Conservation (phyloP, 805 yeast genomes). For the Torulaspora franciscae region DNA sequence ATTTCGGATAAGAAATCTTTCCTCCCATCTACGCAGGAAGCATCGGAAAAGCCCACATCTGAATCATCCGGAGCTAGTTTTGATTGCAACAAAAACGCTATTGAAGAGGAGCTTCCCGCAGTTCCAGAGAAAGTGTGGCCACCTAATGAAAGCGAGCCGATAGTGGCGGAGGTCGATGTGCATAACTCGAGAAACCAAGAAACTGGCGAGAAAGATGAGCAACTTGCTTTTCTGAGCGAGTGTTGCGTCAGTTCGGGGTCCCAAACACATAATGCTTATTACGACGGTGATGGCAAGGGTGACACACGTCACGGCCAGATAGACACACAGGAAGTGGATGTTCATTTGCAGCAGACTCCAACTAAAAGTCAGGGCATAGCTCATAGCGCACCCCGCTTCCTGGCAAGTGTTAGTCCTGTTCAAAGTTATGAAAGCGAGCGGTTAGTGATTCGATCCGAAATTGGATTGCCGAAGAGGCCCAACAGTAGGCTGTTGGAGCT, state of each 20-base stretch:
- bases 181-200: slow-evolving; percentile 21
- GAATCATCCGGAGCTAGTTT: slow-evolving; percentile 1
- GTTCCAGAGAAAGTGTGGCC: not conserved
- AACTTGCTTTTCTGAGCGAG: slow-evolving; percentile 19
- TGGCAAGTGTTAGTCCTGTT: not conserved
- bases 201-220: slow-evolving; percentile 16
- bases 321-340: slow-evolving; percentile 19
- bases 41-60: not conserved
- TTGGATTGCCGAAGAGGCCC: not conserved
- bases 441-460: not conserved
- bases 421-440: not conserved
- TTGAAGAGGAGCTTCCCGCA: not conserved
- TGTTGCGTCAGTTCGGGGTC: slow-evolving; percentile 5
- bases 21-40: not conserved
- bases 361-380: not conserved
- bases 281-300: slow-evolving; percentile 4
- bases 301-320: slow-evolving; percentile 10
- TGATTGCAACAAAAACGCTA: slow-evolving; percentile 6
- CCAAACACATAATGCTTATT: not conserved
- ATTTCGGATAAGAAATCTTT: not conserved
- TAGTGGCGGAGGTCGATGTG: slow-evolving; percentile 26
- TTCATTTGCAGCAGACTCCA: slow-evolving; percentile 12
- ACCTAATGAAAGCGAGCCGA: slow-evolving; percentile 3
- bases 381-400: slow-evolving; percentile 7
- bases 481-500: not conserved